Conservation (phyloP, 1,284 basidiomycete species). For the Irpex lacteus region DNA sequence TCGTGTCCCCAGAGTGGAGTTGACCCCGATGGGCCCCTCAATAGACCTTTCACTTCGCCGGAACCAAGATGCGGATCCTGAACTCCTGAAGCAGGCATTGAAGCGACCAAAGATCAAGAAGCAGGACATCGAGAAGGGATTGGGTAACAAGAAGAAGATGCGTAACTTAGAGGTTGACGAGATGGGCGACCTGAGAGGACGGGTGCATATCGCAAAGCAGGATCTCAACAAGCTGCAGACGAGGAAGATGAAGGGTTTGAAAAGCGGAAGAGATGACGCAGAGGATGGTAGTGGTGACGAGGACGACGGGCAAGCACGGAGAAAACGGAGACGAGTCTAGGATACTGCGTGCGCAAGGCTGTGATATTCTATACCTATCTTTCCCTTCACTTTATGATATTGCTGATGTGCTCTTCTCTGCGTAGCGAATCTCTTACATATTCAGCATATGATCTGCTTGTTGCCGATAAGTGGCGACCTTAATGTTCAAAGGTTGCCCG, state of each 20-base stretch:
- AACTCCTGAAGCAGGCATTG: constrained; percentile 80
- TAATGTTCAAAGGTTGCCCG: no score
- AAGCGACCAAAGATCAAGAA: constrained; percentile 86
- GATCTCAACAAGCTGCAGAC: constrained; percentile 86
- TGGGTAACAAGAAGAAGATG: constrained; percentile 86
- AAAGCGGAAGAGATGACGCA: constrained; percentile 36
- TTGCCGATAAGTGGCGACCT: no score
- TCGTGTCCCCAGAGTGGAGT: constrained; percentile 76
- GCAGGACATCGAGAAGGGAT: constrained; percentile 78
- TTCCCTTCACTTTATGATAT: background rate
- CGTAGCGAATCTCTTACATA: background rate
- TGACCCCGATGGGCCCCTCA: constrained; percentile 89
- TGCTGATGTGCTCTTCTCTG: background rate
- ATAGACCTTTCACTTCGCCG: constrained; percentile 85
- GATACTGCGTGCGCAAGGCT: background rate
- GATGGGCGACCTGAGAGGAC: constrained; percentile 95
- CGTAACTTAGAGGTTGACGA: constrained; percentile 91
- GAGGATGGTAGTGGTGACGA: constrained; percentile 28
- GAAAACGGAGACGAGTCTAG: constrained; percentile 10
- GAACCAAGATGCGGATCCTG: constrained; percentile 71
- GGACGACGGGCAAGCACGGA: constrained; percentile 9
- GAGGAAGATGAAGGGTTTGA: constrained; percentile 90
- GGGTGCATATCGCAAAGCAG: constrained; percentile 89
- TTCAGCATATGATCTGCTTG: background rate
- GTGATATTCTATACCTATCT: background rate